Base-by-base conservation (phyloP, 352 stramenopile genomes). In the Phytophthora brassicae region DNA sequence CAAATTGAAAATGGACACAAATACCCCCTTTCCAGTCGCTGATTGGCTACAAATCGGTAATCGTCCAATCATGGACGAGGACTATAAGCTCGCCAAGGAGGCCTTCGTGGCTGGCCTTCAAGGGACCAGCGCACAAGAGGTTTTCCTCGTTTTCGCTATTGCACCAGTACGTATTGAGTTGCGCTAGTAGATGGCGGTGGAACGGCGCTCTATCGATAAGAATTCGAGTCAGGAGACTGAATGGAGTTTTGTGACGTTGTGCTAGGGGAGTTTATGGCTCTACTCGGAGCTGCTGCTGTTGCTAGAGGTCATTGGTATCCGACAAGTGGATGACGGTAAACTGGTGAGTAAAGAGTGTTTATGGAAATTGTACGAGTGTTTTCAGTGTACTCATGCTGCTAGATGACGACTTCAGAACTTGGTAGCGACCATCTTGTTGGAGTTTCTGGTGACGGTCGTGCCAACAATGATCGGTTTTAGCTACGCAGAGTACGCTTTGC, bases 11-110 rank as follows among this genome's bases (percentile, higher is more conserved):
- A 44, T 81, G 51, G 4, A n/a, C 33, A 17, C 33, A 39, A 39
- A 39, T 6, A 17, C 44, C 49, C 20, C 26, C 47, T 14, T 47
- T 33, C 8, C n/a, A 45, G 14, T 11, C 14, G 28, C 20, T 77
- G 52, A 79, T 81, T 81, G 67, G 68, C 5, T 55, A 45, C 38
- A 72, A 68, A 39, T 60, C 9, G 2, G 46, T 54, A 22, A 36
- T 35, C 35, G 29, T 6, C 38, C 26, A 31, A 43, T 42, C 38
- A 84, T 84, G 76, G 70, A 88, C 61, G 79, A 91, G 43, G 74
- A 81, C 60, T 92, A 95, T 75, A 95, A 95, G 72, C 77, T 75
- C 56, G 81, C 83, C 17, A 95, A 95, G 66, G 84, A 93, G 66
- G 79, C 78, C 13, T 95, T 95, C 58, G 84, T 95, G 17, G 67